Conservation (phyloP, 306 rosid genomes). For the Pachyrhizus erosus region DNA sequence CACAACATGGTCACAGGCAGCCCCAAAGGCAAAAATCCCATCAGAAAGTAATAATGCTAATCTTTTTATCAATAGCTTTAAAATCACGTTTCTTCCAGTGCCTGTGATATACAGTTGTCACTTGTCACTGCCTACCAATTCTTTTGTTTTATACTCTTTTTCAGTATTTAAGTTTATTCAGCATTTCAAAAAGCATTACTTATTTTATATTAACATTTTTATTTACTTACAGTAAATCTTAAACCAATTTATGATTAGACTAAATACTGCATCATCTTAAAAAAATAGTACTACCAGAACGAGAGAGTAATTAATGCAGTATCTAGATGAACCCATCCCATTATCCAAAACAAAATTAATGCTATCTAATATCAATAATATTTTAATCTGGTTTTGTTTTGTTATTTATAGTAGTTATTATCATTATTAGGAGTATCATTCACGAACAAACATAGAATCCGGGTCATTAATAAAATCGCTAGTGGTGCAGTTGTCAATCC, state of each 20-base stretch:
- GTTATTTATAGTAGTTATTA: background rate
- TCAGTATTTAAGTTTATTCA: background rate
- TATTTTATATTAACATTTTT: too few relatives aligned
- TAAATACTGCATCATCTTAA: too few relatives aligned
- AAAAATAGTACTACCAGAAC: too few relatives aligned
- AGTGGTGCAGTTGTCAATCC: background rate
- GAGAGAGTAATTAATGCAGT: background rate
- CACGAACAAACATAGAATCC: background rate
- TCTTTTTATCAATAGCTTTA: constrained; percentile 30
- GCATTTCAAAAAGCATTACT: too few relatives aligned
- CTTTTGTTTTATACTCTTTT: background rate
- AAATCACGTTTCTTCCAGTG: constrained; percentile 35
- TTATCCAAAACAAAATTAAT: background rate
- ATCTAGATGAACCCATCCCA: background rate
- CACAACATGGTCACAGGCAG: background rate
- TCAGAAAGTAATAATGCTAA: background rate
- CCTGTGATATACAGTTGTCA: too few relatives aligned
- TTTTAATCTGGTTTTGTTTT: background rate
- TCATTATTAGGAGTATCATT: background rate
- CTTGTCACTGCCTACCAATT: background rate
- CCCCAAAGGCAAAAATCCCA: too few relatives aligned
- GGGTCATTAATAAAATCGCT: background rate
- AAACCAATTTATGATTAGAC: too few relatives aligned
- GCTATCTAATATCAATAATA: background rate
- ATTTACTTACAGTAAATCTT: too few relatives aligned